These are phyloP conservation scores for Backusella westeae DNA, from an alignment of 192 early-diverging fungal species.

Conservation along the genomic window DNA sequence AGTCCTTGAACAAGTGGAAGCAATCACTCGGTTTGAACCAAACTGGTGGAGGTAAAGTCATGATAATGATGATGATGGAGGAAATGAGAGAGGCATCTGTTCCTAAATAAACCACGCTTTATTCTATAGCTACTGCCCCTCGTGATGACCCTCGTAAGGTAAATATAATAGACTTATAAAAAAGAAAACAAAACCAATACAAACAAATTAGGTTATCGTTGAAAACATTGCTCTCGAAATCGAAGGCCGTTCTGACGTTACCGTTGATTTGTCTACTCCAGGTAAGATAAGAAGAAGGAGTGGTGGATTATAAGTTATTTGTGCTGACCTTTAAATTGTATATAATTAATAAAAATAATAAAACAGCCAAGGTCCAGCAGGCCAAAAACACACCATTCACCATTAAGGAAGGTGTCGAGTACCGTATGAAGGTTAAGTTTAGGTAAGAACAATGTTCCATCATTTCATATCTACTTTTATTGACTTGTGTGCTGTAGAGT, in stretches of 20 bases:
- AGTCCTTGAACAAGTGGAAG: slow-evolving; percentile 97
- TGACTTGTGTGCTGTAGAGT: slow-evolving; percentile 48
- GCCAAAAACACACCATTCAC: slow-evolving; percentile 74
- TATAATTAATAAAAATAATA: neutral
- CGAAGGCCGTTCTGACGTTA: slow-evolving; percentile 70
- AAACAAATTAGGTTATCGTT: slow-evolving; percentile 61
- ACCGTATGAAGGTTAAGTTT: slow-evolving; percentile 92
- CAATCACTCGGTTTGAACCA: slow-evolving; percentile 80
- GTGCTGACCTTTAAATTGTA: slow-evolving; percentile 15
- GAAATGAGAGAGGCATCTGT: neutral
- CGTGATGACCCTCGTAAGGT: slow-evolving; percentile 61
- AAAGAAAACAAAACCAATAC: neutral
- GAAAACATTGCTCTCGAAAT: slow-evolving; percentile 72
- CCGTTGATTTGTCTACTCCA: slow-evolving; percentile 71
- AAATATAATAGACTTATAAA: neutral
- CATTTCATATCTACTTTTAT: neutral
- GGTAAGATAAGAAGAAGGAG: slow-evolving; percentile 44
- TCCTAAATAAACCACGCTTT: neutral
- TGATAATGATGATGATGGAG: neutral
- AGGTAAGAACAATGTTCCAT: slow-evolving; percentile 30
- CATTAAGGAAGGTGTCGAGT: slow-evolving; percentile 96
- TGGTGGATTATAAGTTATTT: neutral
- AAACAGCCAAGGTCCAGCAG: slow-evolving; percentile 55
- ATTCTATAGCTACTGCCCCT: slow-evolving; percentile 33
- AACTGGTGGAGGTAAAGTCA: slow-evolving; percentile 45